Conservation (phyloP, 768 basidiomycete species). For the Boletus sp. region DNA sequence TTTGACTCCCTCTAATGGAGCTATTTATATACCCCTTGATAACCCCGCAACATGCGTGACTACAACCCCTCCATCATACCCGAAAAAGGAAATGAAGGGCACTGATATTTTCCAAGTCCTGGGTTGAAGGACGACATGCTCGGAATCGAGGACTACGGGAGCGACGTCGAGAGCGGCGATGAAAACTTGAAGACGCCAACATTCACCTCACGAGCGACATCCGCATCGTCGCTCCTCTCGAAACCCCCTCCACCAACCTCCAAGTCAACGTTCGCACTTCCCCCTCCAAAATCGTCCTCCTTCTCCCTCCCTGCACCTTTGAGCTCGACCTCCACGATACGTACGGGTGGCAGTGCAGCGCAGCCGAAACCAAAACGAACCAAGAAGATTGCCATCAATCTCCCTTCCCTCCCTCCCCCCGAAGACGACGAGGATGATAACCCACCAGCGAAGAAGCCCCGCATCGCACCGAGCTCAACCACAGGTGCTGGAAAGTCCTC, state of each 20-base stretch:
- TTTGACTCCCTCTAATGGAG: too few species aligned
- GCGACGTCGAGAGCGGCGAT: constrained; percentile 60
- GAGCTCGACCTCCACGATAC: not conserved
- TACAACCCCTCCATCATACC: too few species aligned
- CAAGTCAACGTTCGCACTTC: constrained; percentile 36
- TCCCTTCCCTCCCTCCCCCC: constrained; percentile 29
- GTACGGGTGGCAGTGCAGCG: constrained; percentile 7
- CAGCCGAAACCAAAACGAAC: constrained; percentile 40
- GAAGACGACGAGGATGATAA: constrained; percentile 45
- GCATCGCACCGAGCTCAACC: constrained; percentile 35
- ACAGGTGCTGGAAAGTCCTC: constrained; percentile 60
- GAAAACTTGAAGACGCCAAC: constrained; percentile 31
- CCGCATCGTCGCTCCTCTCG: constrained; percentile 13
- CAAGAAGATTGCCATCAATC: constrained; percentile 44
- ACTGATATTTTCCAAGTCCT: too few species aligned
- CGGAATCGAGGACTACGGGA: constrained; percentile 76
- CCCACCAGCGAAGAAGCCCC: constrained; percentile 60
- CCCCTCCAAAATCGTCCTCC: constrained; percentile 32
- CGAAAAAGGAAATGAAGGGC: too few species aligned
- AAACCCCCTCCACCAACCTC: constrained; percentile 28
- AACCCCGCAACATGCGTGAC: too few species aligned
- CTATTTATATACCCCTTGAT: too few species aligned
- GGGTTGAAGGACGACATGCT: constrained; percentile 47
- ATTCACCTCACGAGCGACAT: not conserved
- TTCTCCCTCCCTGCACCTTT: constrained; percentile 30